phyloP scores from a whole-genome alignment of 768 basidiomycete genomes.

The Tubosaeta brunneosetosa region DNA sequence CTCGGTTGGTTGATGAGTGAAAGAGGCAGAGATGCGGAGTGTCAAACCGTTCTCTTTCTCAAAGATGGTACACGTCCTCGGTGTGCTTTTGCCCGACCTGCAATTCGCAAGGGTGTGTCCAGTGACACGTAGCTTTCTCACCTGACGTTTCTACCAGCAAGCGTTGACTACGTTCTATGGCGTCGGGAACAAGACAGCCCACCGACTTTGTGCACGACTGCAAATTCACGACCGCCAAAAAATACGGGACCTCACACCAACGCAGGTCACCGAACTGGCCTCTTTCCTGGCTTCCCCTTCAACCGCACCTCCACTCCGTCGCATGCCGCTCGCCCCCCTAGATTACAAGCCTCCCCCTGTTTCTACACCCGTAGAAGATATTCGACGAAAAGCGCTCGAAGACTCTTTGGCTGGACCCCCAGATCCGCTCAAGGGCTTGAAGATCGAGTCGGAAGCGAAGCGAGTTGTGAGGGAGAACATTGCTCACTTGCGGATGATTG shows the following conservation, averaged over 20 bases:
- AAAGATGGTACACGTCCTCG: conserved; percentile 82
- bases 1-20: conserved; percentile 2
- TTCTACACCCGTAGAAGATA: conserved; percentile 29
- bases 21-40: conserved; percentile 20
- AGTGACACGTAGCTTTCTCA: neutral
- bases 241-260: conserved; percentile 76
- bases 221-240: conserved; percentile 85
- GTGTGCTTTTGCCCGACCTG: conserved; percentile 74
- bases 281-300: conserved; percentile 90
- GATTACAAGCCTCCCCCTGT: conserved; percentile 46
- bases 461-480: conserved; percentile 87
- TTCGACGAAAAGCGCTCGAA: conserved; percentile 27
- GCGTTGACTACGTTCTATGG: conserved; percentile 92
- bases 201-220: conserved; percentile 84
- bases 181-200: conserved; percentile 68
- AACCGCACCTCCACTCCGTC: conserved; percentile 63
- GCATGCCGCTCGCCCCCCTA: conserved; percentile 60
- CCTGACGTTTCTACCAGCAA: conserved; percentile 47
- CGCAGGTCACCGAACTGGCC: conserved; percentile 87
- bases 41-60: conserved; percentile 11
- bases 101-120: conserved; percentile 66
- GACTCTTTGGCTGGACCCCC: conserved; percentile 32
- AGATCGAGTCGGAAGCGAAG: conserved; percentile 84
- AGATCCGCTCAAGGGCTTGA: conserved; percentile 70
- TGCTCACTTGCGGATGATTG: conserved; percentile 88